Conservation (phyloP, 2,329 filamentous ascomycete genomes). For the Polytolypa hystricis region DNA sequence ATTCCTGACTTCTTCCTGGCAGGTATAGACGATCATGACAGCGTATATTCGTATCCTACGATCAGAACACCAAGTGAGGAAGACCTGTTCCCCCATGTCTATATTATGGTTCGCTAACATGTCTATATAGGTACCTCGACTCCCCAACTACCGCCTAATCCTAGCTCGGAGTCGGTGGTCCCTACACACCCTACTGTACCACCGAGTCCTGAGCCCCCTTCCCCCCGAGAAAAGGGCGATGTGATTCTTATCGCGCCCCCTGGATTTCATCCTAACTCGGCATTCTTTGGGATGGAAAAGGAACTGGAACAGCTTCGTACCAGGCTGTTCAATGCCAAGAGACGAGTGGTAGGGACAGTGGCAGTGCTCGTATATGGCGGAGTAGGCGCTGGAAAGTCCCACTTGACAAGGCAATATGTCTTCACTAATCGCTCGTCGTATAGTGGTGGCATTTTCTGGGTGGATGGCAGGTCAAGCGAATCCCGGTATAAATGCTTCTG, state of each 20-base stretch:
- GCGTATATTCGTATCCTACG: too few species aligned
- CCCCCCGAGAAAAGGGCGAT: slow-evolving; percentile 14
- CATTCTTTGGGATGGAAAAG: slow-evolving; percentile 50
- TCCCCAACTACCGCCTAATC: background rate
- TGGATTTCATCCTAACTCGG: slow-evolving; percentile 51
- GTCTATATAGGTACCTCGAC: slow-evolving; percentile 2
- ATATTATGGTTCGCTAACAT: background rate
- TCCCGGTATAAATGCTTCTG: slow-evolving; percentile 53
- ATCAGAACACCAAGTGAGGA: too few species aligned
- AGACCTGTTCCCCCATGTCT: too few species aligned
- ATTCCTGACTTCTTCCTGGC: too few species aligned
- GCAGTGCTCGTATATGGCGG: slow-evolving; percentile 54
- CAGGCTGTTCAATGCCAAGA: slow-evolving; percentile 48
- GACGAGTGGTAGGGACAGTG: slow-evolving; percentile 47
- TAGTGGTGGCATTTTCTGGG: slow-evolving; percentile 59
- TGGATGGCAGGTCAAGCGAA: slow-evolving; percentile 49
- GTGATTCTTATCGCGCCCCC: slow-evolving; percentile 39
- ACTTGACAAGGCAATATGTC: slow-evolving; percentile 57
- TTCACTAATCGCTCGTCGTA: slow-evolving; percentile 49
- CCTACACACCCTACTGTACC: slow-evolving; percentile 18
- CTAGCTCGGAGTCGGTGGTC: slow-evolving; percentile 15
- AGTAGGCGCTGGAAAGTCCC: slow-evolving; percentile 58
- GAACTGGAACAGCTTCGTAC: slow-evolving; percentile 49
- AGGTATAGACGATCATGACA: too few species aligned
- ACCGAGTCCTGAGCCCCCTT: slow-evolving; percentile 16